Base-by-base conservation (phyloP, 2,329 filamentous ascomycete genomes). In the Salinomyces thailandicus region DNA sequence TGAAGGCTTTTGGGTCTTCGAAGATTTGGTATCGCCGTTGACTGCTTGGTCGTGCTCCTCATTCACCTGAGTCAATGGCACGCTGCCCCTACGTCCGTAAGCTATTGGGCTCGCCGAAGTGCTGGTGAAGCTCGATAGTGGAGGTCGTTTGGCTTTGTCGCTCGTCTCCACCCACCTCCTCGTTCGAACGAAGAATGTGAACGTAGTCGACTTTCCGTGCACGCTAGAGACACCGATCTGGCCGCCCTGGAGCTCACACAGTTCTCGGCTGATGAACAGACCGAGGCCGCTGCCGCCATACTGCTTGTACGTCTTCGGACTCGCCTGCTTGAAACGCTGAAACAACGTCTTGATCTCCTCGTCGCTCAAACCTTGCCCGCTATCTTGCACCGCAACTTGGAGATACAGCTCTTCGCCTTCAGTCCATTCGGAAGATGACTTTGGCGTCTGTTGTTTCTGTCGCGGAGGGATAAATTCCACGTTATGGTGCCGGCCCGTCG, bases 211-310 rank as follows among this genome's bases (percentile, higher is more conserved):
- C 48, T 73, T 39, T 3, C 54, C 55, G 8, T 58, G 40, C 1
- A 55, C 54, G 20, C 61, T 63, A 0, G 54, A 52, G 4, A 67
- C 64, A 2, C 65, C 64, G 18, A 68, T 67, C 19, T 65, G 61
- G 4, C 65, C 65, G 27, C 64, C 64, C 36, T 58, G 54, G 6
- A 55, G 37, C 38, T 68, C 62, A 7, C 61, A 59, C 14, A 68
- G 51, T 30, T 66, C 55, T n/a, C 63, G 61, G 3, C 60, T 62
- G 34, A 68, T 68, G 48, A 65, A 66, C 0, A 68, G 52, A 1
- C 65, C 65, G 1, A 66, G 49, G 1, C 63, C 64, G 19, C 54
- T 60, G 18, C 64, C 64, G 5, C 64, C 64, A 26, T 67, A 66
- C 20, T 62, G 60, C 18, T 49, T 50, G 32, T 55, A 49, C 1